Percentiles rank a stretch among this genome's conserved stretches.
Evolutionary conservation across 495 filamentous ascomycete species (phyloP).

Genomic region (Penicillium goetzii): DNA sequence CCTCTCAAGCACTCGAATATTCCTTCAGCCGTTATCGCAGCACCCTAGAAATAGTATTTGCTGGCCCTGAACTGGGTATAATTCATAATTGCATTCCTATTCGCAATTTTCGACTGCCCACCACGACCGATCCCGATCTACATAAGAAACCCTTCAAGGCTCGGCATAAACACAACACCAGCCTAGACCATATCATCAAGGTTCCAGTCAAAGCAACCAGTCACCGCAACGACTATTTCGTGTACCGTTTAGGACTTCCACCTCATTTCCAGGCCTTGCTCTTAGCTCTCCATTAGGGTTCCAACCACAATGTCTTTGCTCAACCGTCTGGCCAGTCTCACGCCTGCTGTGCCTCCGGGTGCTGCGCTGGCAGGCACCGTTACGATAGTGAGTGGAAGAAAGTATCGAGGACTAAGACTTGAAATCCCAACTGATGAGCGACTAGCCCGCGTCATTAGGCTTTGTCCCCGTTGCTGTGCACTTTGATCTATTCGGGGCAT

Average conservation of each 20-base stretch:
- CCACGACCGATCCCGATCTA: neutral
- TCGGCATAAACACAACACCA: neutral
- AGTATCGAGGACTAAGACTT: neutral
- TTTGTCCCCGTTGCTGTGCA: slow-evolving; percentile 45
- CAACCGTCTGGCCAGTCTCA: slow-evolving; percentile 14
- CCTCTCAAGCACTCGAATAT: neutral
- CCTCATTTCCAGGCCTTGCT: neutral
- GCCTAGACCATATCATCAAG: neutral
- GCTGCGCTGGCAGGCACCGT: slow-evolving; percentile 35
- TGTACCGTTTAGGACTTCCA: neutral
- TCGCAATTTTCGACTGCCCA: neutral
- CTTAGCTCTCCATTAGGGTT: neutral
- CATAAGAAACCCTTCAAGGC: neutral
- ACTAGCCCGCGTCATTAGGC: slow-evolving; percentile 37
- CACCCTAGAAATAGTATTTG: neutral
- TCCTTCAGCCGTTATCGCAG: neutral
- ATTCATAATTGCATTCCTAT: neutral
- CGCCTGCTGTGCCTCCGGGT: slow-evolving; percentile 24
- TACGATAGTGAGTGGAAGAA: slow-evolving; percentile 29
- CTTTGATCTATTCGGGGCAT: slow-evolving; percentile 38
- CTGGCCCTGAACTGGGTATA: neutral
- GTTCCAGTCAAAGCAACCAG: neutral
- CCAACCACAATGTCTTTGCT: slow-evolving; percentile 28
- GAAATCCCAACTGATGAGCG: neutral
- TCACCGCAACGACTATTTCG: neutral